Evolutionary conservation across 2,329 filamentous ascomycete genomes (phyloP), one percentile per base, ranked within the genome.

Genomic region (Neofusicoccum sp.): DNA sequence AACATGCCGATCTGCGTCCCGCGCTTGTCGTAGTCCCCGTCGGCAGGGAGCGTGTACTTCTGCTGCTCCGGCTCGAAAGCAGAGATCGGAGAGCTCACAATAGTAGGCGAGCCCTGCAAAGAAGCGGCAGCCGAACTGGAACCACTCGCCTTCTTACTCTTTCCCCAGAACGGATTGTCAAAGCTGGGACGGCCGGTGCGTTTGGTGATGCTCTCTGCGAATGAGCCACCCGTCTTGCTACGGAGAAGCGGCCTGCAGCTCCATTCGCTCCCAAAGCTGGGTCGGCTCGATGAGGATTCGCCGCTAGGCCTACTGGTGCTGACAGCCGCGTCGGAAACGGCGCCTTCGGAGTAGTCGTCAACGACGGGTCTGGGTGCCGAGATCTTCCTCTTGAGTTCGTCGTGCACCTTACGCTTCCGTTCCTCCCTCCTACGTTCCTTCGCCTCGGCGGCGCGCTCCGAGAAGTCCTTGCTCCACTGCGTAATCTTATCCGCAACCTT

Each of bases 401-500:
- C 38, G 14, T 28, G 36, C 38, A n/a, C 26, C 51, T 56, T 43
- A 24, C 38, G 51, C 36, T 56, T 36, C 11, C 51, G 51, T 28
- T 33, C 51, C 38, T 43, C 51, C 12, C 28, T 41, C 12, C 33
- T 43, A 26, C 38, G 40, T n/a, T 31, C 36, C 26, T 41, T 54
- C 7, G 49, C 36, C 36, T 28, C 49, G 3, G 34, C 49, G 26
- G 36, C 36, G 7, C 26, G 49, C 3, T 54, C 51, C 2, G 51
- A 56, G 14, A 56, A 3, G 5, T 33, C 51, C 38, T 56, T 56
- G n/a, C 51, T n/a, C 51, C 36, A 43, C 9, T 56, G 51, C 38
- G 51, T 33, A 11, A 56, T 9, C 28, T 56, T 56, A 28, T 56
- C 51, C 38, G 51, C 12, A 4, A 56, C 51, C 28, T 43, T 56